Evolutionary conservation across 1,284 basidiomycete genomes (phyloP), one percentile per base, ranked within the genome.

Genomic region (Trichosporon asahii): DNA sequence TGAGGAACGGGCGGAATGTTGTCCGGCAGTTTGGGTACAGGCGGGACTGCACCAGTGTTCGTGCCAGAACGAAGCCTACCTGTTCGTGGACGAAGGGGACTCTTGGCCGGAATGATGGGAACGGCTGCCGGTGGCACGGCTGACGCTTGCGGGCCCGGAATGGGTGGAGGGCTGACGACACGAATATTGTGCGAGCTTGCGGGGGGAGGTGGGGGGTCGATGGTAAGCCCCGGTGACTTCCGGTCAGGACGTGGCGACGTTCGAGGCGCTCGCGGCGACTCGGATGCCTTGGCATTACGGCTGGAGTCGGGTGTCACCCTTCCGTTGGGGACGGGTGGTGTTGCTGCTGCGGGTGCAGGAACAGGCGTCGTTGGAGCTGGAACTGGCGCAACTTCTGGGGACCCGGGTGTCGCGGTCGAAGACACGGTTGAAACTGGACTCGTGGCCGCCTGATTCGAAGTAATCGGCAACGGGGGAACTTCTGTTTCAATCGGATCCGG

Each of bases 91-190:
- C 81, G 75, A 15, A 83, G 63, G 0, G 83, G 83, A 61, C 75
- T 80, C 68, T 80, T 80, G 3, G 76, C 77, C 3, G 83, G 83
- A 1, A 84, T 70, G 18, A 82, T 78, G 5, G 82, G 82, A 55
- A 61, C 57, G 18, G 75, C 77, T 3, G 78, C 75, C 25, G 68
- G 67, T 18, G 60, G 60, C 3, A 64, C 55, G 7, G n/a, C n/a
- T 6, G 68, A 66, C 8, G 25, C 29, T 7, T 31, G 57, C 6
- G 57, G 57, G 29, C 29, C 29, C 18, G 57, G 4, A 33, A 31
- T 29, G 2, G 18, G 57, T 5, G 33, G 29, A 29, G 55, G 29
- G 57, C 35, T 33, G 33, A 64, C 31, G 63, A 61, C 27, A 40
- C 61, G 15, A 66, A 61, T 15, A 67, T 33, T 65, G 67, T 33